Base-by-base conservation (phyloP, 768 basidiomycete species). In the Serendipita sp. region DNA sequence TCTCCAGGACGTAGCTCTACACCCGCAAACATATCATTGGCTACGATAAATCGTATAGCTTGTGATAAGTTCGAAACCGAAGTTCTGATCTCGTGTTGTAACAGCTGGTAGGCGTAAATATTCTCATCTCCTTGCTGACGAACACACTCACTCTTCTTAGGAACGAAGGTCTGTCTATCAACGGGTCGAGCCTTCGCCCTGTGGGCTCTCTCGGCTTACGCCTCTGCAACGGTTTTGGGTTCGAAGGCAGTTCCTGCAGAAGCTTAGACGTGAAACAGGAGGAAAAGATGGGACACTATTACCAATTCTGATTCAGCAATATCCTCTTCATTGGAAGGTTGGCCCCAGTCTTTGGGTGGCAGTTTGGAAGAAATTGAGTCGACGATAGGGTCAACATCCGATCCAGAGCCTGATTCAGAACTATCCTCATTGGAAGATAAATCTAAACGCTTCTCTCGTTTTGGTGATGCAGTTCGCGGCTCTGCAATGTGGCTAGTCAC, bases 41-140 rank as follows among this genome's bases (percentile, higher is more conserved):
- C 87, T 0, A 90, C 91, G 17, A 95, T 72, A 72, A 96, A 97
- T 31, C 80, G 83, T 66, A 96, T 89, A 3, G 89, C 90, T 71
- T 97, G 94, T 0, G 92, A 92, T 3, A 97, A 77, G 71, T 93
- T 93, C 1, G 91, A 94, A 3, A 93, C 79, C 0, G 93, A 94
- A 66, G 88, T 78, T 30, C 86, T 82, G 42, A 95, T 92, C 70
- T 95, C 92, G 13, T 86, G 88, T 20, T 86, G 75, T 3, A 96
- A 78, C 13, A 96, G 75, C 89, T 93, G 38, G 7, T 30, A 61
- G 24, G 68, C 50, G 69, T 60, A 61, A 53, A 17, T 22, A 53
- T 14, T 60, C 50, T 16, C 44, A 56, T n/a, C 42, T 20, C n/a
- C n/a, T 48, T 20, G 45, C 26, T 48, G 45, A 41, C 17, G 20